Conservation (phyloP, 2,329 filamentous ascomycete species). For the Aspergillus felis region DNA sequence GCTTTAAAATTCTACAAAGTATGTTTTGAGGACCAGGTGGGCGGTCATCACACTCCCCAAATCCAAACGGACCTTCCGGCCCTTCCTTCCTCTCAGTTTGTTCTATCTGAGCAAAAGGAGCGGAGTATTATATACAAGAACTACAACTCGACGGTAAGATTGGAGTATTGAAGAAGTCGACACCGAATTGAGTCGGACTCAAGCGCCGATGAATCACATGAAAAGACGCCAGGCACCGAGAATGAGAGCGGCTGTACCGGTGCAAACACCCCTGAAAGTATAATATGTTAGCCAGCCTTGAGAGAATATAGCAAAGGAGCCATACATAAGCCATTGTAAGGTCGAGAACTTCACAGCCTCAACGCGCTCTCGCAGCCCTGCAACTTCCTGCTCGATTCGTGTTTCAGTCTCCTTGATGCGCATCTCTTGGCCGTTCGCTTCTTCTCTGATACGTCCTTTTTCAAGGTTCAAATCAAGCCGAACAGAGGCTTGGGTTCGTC, state of each 20-base stretch:
- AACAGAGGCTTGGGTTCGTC: conserved; percentile 88
- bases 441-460: conserved; percentile 92
- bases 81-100: neutral
- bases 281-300: conserved; percentile 23
- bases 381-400: conserved; percentile 96
- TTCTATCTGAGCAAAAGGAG: neutral
- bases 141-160: neutral
- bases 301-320: conserved; percentile 25
- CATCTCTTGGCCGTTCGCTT: conserved; percentile 93
- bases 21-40: neutral
- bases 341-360: conserved; percentile 98
- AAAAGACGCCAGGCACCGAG: conserved; percentile 64
- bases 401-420: conserved; percentile 99
- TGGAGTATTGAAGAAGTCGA: neutral
- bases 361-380: conserved; percentile 81
- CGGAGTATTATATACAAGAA: neutral
- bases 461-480: conserved; percentile 91
- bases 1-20: neutral
- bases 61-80: neutral
- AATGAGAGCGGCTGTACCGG: conserved; percentile 62
- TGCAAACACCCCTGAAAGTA: conserved; percentile 56
- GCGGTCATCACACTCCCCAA: neutral
- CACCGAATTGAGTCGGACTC: neutral
- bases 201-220: conserved; percentile 44
- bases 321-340: conserved; percentile 95